These are phyloP conservation scores for Hypericum perforatum DNA, from an alignment of 345 rosid genomes.

Conservation along the genomic window DNA sequence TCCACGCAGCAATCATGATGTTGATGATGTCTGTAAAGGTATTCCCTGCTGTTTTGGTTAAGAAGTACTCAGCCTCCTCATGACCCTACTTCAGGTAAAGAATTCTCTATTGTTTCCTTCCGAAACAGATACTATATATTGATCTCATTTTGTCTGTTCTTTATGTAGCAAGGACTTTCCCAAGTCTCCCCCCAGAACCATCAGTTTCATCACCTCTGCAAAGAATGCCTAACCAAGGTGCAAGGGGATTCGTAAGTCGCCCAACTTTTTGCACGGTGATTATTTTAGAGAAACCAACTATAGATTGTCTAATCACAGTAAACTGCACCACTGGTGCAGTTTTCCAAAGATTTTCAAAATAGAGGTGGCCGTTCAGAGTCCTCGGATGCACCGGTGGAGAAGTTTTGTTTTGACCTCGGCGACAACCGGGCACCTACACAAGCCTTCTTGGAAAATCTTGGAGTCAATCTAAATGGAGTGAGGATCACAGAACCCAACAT, in stretches of 20 bases:
- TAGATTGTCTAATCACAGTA: conserved; percentile 17
- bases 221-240: conserved; percentile 27
- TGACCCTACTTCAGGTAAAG: conserved; percentile 49
- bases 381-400: conserved; percentile 38
- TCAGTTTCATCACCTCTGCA: conserved; percentile 34
- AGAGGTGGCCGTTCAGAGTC: conserved; percentile 36
- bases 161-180: conserved; percentile 43
- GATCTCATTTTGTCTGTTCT: conserved; percentile 7
- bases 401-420: conserved; percentile 17
- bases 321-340: conserved; percentile 34
- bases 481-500: conserved; percentile 25
- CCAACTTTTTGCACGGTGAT: conserved; percentile 3
- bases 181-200: conserved; percentile 35
- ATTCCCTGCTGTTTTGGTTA: conserved; percentile 45
- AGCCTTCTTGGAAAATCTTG: conserved; percentile 25
- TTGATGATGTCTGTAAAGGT: conserved; percentile 91
- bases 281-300: conserved; percentile 9
- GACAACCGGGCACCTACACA: conserved; percentile 22
- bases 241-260: conserved; percentile 38
- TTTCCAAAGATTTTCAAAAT: conserved; percentile 39
- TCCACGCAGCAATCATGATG: conserved; percentile 61
- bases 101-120: conserved; percentile 4
- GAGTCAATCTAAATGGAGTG: conserved; percentile 25
- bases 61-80: conserved; percentile 42
- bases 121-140: conserved; percentile 10